Conservation (phyloP, 2,329 filamentous ascomycete species). For the Chaetomium globosum region DNA sequence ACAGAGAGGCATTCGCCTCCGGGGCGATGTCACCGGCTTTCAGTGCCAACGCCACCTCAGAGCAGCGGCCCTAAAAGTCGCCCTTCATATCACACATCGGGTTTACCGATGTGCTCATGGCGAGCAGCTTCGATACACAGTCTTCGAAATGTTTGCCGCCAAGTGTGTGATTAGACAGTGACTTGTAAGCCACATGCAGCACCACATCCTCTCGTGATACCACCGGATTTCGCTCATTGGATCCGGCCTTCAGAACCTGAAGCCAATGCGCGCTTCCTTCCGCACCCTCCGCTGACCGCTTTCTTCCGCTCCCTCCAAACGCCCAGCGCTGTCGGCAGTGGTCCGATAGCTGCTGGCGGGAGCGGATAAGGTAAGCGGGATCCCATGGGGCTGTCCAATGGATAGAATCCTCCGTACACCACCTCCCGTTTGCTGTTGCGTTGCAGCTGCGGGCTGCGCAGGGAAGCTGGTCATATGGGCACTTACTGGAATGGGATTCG, state of each 20-base stretch:
- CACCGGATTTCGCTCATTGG: constrained; percentile 24
- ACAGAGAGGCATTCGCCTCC: not conserved
- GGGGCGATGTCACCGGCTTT: constrained; percentile 1
- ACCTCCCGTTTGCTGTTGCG: not conserved
- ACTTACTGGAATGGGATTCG: constrained; percentile 27
- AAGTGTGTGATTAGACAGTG: constrained; percentile 3
- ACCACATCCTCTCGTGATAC: constrained; percentile 31
- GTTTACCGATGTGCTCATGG: not conserved
- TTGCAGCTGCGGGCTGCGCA: constrained; percentile 16
- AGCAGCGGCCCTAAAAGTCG: not conserved
- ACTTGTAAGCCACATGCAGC: constrained; percentile 28
- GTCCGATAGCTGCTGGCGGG: constrained; percentile 5
- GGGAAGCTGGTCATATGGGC: constrained; percentile 30
- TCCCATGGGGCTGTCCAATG: not conserved
- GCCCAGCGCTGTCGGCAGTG: constrained; percentile 14
- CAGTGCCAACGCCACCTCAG: not conserved
- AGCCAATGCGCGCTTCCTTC: constrained; percentile 17
- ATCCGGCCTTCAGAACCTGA: not conserved
- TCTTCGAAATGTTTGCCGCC: not conserved
- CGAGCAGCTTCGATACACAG: not conserved
- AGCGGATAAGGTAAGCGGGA: constrained; percentile 14
- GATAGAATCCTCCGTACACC: constrained; percentile 8
- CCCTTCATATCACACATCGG: not conserved
- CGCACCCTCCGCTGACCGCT: constrained; percentile 19
- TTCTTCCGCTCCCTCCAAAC: not conserved